Conservation (phyloP, 768 basidiomycete genomes). For the Cystofilobasidium ferigula region DNA sequence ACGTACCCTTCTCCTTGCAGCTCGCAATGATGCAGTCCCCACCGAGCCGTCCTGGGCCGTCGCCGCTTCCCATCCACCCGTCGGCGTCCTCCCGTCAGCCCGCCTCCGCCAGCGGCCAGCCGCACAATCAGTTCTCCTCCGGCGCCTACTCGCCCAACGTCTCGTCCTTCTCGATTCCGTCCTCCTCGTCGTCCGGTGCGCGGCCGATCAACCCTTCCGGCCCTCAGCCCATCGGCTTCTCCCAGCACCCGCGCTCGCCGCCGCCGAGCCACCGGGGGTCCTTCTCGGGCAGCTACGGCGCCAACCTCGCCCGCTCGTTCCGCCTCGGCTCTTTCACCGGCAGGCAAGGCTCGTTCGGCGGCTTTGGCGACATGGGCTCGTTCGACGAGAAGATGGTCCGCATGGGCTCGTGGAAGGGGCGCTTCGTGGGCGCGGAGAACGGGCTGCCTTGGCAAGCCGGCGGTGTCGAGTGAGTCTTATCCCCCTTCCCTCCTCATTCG, state of each 20-base stretch:
- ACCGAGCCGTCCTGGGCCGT: background rate
- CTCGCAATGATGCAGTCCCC: background rate
- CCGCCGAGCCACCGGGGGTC: background rate
- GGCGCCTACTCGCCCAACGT: background rate
- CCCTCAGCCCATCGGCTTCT: background rate
- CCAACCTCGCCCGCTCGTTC: conserved; percentile 1
- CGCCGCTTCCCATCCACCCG: background rate
- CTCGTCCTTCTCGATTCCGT: background rate
- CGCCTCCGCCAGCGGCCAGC: background rate
- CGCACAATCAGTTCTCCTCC: background rate
- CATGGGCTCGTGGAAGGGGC: conserved; percentile 24
- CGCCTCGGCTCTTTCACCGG: background rate
- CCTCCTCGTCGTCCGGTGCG: background rate
- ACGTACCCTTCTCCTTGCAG: too few relatives aligned
- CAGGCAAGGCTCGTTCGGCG: conserved; percentile 12
- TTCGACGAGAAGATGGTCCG: conserved; percentile 21
- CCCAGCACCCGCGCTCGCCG: background rate
- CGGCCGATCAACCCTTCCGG: background rate
- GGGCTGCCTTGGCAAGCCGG: conserved; percentile 21
- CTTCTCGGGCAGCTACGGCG: conserved; percentile 9
- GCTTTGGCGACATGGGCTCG: conserved; percentile 4
- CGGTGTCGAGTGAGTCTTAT: conserved; percentile 23
- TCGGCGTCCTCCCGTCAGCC: background rate
- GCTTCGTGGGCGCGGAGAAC: conserved; percentile 18
- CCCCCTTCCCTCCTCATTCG: background rate